A percentile compares a stretch with the other conserved stretches of the same genome.
These are phyloP conservation scores for Cunninghamia lanceolata DNA, from an alignment of 75 land plant species.

Conservation along the genomic window DNA sequence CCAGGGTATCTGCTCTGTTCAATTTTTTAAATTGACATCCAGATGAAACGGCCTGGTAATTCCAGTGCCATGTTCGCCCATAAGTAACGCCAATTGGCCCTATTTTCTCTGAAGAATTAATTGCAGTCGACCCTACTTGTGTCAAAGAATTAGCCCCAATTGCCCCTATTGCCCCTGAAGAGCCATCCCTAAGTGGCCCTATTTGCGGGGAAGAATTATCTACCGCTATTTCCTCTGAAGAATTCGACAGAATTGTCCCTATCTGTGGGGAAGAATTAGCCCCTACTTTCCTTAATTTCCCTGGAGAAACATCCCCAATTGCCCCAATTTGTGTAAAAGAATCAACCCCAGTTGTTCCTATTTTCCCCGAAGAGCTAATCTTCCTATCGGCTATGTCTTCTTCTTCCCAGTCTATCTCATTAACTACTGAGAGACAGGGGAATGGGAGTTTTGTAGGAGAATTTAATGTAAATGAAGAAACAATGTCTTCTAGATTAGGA, in stretches of 20 bases:
- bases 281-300: not conserved
- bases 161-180: not conserved
- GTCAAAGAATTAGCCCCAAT: not conserved
- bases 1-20: slow-evolving; percentile 37
- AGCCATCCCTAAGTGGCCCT: not conserved
- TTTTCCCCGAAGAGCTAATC: not conserved
- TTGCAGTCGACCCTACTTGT: not conserved
- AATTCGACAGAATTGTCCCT: not conserved
- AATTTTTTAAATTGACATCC: slow-evolving; percentile 60
- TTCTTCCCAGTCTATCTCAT: slow-evolving; percentile 19
- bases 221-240: not conserved
- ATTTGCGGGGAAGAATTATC: not conserved
- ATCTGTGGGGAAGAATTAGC: not conserved
- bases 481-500: slow-evolving; percentile 35
- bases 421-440: slow-evolving; percentile 8
- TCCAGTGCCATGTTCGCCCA: slow-evolving; percentile 52
- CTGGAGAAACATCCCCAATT: not conserved
- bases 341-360: not conserved
- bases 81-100: not conserved
- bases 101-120: not conserved
- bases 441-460: not conserved
- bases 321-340: not conserved
- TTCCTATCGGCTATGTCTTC: not conserved
- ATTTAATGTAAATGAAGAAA: not conserved
- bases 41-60: slow-evolving; percentile 5